Base-by-base conservation (phyloP, 495 filamentous ascomycete genomes). In the Neurospora pannonica region DNA sequence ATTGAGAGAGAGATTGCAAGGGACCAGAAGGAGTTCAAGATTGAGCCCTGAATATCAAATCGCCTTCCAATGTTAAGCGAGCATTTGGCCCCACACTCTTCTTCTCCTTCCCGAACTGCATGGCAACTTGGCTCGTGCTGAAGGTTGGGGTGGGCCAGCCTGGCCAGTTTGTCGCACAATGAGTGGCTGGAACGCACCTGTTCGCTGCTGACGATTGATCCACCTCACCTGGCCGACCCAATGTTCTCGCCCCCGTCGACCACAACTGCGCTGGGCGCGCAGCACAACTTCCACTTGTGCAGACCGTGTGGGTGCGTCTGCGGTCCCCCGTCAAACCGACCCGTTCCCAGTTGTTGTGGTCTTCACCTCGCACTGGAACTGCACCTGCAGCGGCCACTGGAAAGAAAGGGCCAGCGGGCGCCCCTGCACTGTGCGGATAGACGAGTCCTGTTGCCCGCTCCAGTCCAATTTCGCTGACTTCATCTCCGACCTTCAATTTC, bases 401-500 rank as follows among this genome's bases (percentile, higher is more conserved):
- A 54, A 54, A 67, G 54, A 15, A 67, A 34, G 54, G 15, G 24
- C 54, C 54, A 67, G 54, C 54, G 54, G 54, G 28, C 54, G 28
- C 54, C 54, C 54, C 28, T 67, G 54, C 54, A 67, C 54, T 34
- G 54, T 67, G 54, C 54, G 54, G 54, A 34, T 67, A 34, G 54
- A 34, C 54, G 54, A 67, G 28, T 67, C 54, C 54, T 67, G 54
- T 24, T n/a, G n/a, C 54, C 34, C 54, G 54, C 54, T 67, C 28
- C 54, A 67, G 13, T 67, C 75, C 71, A 76, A 71, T 73, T 72
- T 76, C 69, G 72, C 75, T 79, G 78, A 80, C 78, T 78, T 80
- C 78, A 80, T 80, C 77, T 80, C 77, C 78, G 76, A 71, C 78
- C 78, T 76, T 75, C 75, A 77, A 74, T 80, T 77, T 77, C 73